Evolutionary conservation across 164 flowering plant species (phyloP), one percentile per base, ranked within the genome.

Genomic region (Magnolia sinica): DNA sequence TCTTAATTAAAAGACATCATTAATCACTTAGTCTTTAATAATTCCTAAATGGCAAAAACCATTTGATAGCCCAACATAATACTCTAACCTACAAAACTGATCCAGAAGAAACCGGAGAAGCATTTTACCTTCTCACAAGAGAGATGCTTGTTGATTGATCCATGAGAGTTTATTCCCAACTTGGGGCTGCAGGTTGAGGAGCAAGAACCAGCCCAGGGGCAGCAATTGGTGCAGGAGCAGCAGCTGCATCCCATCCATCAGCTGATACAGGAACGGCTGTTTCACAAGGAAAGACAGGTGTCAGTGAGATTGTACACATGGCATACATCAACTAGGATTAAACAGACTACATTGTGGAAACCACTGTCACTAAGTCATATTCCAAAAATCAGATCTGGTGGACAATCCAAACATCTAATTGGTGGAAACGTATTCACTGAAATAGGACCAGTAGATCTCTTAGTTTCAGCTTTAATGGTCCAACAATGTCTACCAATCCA

Each of bases 181-280:
- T 37, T 0, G 74, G 4, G 4, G 64, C 74, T 8, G 64, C 4
- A 8, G 74, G 64, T 64, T 18, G 20, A 27, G 74, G 16, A 72
- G 52, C 45, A 11, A 7, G 20, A 1, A 8, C 74, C 29, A 72
- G 31, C 63, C 64, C 74, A 72, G 45, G 31, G 14, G 37, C 27
- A 7, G 55, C 73, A 49, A 70, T 8, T 0, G 52, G 58, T 50
- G 31, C 16, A 1, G 74, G 74, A 51, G 64, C 61, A 9, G 63
- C 74, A 27, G 74, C 74, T 24, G 64, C 64, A 72, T 72, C 74
- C 74, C 74, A 72, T 51, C 74, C 74, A 11, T 51, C 74, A 72
- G 64, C 73, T 71, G 58, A 45, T 37, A 69, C 24, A 11, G 29
- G 19, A 51, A 24, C 74, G 55, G 74, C 74, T 23, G 37, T 29